Base-by-base conservation (phyloP, 1,284 basidiomycete species). In the Ustilago xerochloae region DNA sequence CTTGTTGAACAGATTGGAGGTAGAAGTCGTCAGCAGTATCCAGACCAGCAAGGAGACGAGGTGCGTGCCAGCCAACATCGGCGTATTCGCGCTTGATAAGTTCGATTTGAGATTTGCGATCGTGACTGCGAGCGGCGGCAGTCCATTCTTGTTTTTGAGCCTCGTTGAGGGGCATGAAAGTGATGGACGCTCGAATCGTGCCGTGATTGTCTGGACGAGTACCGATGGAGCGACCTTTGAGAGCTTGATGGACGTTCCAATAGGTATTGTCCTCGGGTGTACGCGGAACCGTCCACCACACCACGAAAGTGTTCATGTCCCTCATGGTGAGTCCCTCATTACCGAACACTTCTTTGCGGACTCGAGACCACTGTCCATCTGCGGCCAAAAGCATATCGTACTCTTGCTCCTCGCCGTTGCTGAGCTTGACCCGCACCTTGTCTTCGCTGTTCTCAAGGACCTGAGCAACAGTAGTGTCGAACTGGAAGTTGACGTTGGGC, bases 361-460 rank as follows among this genome's bases (percentile, higher is more conserved):
- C 26, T 13, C 55, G 54, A 10, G 78, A 80, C 58, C 63, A 70
- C 26, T 74, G 70, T 16, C 76, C 78, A 51, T 81, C 79, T 7
- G 79, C 73, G 1, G 60, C 65, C 1, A 80, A 56, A 3, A 79
- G 36, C 16, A 78, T 24, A 35, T 79, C 75, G 38, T 59, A 74
- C n/a, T 62, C 50, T 16, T 68, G 38, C 8, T 36, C 45, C 13
- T 61, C 46, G 4, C 68, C 62, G 22, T 43, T 57, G 29, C 64
- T 70, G 6, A 70, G 24, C 18, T 59, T 39, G 2, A 79, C 75
- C 2, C 50, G 43, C 16, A 70, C 56, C 45, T 46, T 33, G 1
- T 53, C 46, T 3, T 52, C 36, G 30, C 58, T 39, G 26, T 56
- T 61, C 47, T 67, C 54, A 15, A 75, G n/a, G 10, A 78, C 65